A percentile compares a stretch with the other conserved stretches of the same genome.
Evolutionary conservation across 345 rosid genomes (phyloP).

Genomic region (Salix caprea): DNA sequence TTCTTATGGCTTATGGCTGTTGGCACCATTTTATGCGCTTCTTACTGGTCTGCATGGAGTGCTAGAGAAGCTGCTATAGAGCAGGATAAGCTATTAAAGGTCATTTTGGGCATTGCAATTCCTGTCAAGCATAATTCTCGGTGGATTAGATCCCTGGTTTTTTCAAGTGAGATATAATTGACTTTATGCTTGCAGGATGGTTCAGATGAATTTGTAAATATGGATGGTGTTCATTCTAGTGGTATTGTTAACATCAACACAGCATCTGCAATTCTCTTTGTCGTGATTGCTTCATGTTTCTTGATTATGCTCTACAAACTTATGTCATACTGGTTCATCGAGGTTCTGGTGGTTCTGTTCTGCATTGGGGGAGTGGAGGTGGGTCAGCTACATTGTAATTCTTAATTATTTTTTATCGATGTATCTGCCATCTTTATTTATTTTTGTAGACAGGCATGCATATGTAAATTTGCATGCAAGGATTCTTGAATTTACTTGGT

Average conservation of each 20-base stretch:
- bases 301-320: conserved; percentile 94
- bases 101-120: conserved; percentile 17
- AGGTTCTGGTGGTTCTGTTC: conserved; percentile 85
- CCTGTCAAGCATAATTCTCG: background rate
- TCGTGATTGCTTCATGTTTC: conserved; percentile 91
- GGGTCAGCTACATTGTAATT: conserved; percentile 11
- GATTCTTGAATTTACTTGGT: background rate
- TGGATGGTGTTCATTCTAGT: conserved; percentile 46
- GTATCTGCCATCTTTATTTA: background rate
- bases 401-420: background rate
- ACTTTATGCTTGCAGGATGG: conserved; percentile 56
- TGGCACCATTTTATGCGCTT: conserved; percentile 82
- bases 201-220: conserved; percentile 46
- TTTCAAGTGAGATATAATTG: background rate
- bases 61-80: conserved; percentile 84
- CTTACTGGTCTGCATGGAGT: conserved; percentile 95
- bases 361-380: conserved; percentile 99
- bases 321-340: conserved; percentile 92
- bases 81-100: conserved; percentile 90
- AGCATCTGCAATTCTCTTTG: conserved; percentile 71
- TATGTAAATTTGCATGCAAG: background rate
- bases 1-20: conserved; percentile 99
- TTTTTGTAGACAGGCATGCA: background rate
- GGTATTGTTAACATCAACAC: conserved; percentile 73
- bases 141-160: conserved; percentile 3